These are phyloP conservation scores for Lactifluus pinguis DNA, from an alignment of 768 basidiomycete genomes.

Conservation along the genomic window DNA sequence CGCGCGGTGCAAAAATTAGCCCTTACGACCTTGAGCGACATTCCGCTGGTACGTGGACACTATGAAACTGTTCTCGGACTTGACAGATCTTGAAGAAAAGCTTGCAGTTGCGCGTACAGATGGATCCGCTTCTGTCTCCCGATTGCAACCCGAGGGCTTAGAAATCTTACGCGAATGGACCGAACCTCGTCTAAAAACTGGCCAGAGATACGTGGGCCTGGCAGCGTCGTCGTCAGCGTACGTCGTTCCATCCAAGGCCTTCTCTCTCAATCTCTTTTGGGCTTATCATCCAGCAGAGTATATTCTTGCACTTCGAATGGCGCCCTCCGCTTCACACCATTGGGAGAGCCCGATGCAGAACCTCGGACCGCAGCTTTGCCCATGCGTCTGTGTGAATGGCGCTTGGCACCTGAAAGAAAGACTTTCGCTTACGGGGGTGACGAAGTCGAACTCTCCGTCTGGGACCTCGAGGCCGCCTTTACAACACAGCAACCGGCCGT, in stretches of 20 bases:
- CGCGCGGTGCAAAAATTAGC: conserved; percentile 35
- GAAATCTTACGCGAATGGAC: conserved; percentile 45
- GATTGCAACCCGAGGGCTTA: conserved; percentile 33
- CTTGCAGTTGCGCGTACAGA: conserved; percentile 55
- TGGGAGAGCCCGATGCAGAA: conserved; percentile 22
- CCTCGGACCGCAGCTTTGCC: conserved; percentile 43
- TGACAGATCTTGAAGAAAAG: conserved; percentile 40
- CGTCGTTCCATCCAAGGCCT: conserved; percentile 17
- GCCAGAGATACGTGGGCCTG: conserved; percentile 56
- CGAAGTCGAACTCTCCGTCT: conserved; percentile 77
- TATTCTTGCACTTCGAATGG: conserved; percentile 75
- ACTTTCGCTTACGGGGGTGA: conserved; percentile 78
- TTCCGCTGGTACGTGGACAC: not conserved
- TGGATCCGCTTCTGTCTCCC: conserved; percentile 42
- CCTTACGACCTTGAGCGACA: conserved; percentile 13
- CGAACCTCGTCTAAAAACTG: conserved; percentile 47
- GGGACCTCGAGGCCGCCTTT: conserved; percentile 61
- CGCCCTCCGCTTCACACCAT: conserved; percentile 45
- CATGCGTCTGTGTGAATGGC: conserved; percentile 61
- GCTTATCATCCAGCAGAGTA: conserved; percentile 29
- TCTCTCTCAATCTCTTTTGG: not conserved
- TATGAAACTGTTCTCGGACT: conserved; percentile 1
- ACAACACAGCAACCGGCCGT: conserved; percentile 20
- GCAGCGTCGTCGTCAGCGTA: conserved; percentile 40
- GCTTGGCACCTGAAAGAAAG: conserved; percentile 39